Conservation (phyloP, 73 alveolate species). For the Halteria grandinella region DNA sequence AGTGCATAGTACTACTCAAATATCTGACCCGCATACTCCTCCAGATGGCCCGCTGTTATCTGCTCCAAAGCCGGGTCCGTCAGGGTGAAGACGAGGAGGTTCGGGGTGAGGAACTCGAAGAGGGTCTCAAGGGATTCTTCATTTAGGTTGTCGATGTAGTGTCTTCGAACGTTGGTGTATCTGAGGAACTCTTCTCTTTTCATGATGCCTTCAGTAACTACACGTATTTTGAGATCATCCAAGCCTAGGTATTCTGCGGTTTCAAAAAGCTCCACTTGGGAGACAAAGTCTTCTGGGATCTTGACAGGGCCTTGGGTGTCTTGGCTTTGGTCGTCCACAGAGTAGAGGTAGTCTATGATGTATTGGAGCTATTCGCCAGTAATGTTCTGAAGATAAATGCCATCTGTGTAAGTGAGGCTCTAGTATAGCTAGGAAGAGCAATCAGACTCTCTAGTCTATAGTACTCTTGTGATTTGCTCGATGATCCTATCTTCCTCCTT, state of each 20-base stretch:
- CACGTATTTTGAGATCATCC: slow-evolving; percentile 1
- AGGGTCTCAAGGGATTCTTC: slow-evolving; percentile 31
- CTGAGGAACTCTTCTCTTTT: slow-evolving; percentile 25
- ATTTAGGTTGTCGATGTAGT: slow-evolving; percentile 6
- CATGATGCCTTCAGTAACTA: slow-evolving; percentile 2
- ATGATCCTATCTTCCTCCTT: slow-evolving; percentile 31
- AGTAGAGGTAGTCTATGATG: slow-evolving; percentile 1
- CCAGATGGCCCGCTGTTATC: slow-evolving; percentile 1
- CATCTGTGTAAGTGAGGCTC: slow-evolving; percentile 18
- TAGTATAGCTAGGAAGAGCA: no score
- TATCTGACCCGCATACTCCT: slow-evolving; percentile 9
- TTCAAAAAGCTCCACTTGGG: slow-evolving; percentile 36
- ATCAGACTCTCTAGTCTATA: neutral
- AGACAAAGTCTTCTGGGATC: neutral
- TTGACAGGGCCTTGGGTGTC: slow-evolving; percentile 23
- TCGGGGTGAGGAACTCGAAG: neutral
- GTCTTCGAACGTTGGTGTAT: slow-evolving; percentile 54
- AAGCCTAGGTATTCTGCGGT: slow-evolving; percentile 46
- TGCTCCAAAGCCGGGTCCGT: slow-evolving; percentile 40
- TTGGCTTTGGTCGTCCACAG: slow-evolving; percentile 22
- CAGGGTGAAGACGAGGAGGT: slow-evolving; percentile 18
- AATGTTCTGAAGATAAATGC: slow-evolving; percentile 49
- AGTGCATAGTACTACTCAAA: slow-evolving; percentile 7
- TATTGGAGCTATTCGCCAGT: slow-evolving; percentile 11
- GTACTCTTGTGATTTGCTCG: slow-evolving; percentile 7